phyloP scores from a whole-genome alignment of 208 protist species.

The Acanthamoeba quina region DNA sequence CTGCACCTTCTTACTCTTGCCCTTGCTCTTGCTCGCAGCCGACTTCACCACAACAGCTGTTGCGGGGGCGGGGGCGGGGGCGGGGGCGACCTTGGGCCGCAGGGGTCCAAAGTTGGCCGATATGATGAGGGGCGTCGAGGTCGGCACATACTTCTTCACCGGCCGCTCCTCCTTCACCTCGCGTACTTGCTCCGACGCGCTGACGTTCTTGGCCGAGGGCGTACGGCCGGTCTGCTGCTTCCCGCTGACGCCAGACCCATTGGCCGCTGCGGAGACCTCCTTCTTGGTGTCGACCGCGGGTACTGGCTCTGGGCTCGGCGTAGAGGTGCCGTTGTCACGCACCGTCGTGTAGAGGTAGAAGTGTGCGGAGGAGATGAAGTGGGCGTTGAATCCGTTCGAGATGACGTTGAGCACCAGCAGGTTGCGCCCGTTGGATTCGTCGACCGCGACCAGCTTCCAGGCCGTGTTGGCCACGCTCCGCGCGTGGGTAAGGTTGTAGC shows the following conservation, averaged over 20 bases:
- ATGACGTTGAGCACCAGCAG: constrained; percentile 16
- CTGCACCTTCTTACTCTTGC: neutral
- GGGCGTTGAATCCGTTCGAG: neutral
- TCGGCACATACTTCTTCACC: constrained; percentile 14
- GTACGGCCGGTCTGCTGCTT: neutral
- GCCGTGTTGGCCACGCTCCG: neutral
- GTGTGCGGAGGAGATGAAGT: neutral
- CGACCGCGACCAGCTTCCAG: neutral
- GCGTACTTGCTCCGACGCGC: neutral
- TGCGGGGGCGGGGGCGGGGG: neutral
- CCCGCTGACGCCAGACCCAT: no score
- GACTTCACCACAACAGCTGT: no score
- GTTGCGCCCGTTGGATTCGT: neutral
- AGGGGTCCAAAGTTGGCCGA: constrained; percentile 24
- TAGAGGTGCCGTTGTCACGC: neutral
- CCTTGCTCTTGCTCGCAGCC: neutral
- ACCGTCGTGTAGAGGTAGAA: neutral
- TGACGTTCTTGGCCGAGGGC: no score
- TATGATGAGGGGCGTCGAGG: neutral
- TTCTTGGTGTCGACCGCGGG: neutral
- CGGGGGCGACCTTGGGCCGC: neutral
- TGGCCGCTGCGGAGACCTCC: neutral
- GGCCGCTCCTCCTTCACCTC: neutral
- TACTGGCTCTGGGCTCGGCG: neutral
- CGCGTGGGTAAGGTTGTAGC: neutral